Evolutionary conservation across 2,329 filamentous ascomycete species (phyloP), one percentile per base, ranked within the genome.

Genomic region (Aspergillus sclerotialis): DNA sequence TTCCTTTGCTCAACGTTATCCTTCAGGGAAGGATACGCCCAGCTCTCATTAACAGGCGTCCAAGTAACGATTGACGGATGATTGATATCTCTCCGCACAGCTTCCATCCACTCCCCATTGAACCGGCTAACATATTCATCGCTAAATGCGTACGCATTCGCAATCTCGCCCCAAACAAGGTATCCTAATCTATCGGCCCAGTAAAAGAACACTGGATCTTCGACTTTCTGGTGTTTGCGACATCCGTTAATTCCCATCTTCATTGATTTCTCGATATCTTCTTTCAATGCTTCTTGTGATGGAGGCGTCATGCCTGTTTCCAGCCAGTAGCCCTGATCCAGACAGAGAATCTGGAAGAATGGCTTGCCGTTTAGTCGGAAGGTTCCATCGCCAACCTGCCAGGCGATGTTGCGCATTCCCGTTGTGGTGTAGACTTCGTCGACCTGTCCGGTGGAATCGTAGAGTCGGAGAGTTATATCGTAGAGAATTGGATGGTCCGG

Each of bases 281-380:
- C 79, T 0, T 73, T 64, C 71, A 85, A 75, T 0, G 80, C 80
- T 38, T 84, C 78, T 2, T 68, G 61, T 2, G 70, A 83, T 0
- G 82, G 82, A 0, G 82, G 74, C 0, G 73, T 73, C 46, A 84
- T 70, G 1, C 84, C 66, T 0, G 81, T 81, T 44, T 84, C 78
- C 0, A 78, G 80, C 80, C 80, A 84, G 51, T 70, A 83, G 0
- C 81, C 81, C 46, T 85, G 81, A 38, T 86, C 82, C 0, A 85
- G 64, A 0, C 80, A 79, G 3, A 80, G 76, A 30, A 82, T 78
- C 23, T 75, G 68, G 53, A 84, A 85, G 23, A 76, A 62, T 17
- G 82, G 81, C 36, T 81, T 68, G 12, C 77, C 79, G 39, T 85
- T 86, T 14, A 85, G 60, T 5, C 72, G 64, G 63, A 81, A 76